phyloP scores from a whole-genome alignment of 257 asterid species.

The Capsicum baccatum region DNA sequence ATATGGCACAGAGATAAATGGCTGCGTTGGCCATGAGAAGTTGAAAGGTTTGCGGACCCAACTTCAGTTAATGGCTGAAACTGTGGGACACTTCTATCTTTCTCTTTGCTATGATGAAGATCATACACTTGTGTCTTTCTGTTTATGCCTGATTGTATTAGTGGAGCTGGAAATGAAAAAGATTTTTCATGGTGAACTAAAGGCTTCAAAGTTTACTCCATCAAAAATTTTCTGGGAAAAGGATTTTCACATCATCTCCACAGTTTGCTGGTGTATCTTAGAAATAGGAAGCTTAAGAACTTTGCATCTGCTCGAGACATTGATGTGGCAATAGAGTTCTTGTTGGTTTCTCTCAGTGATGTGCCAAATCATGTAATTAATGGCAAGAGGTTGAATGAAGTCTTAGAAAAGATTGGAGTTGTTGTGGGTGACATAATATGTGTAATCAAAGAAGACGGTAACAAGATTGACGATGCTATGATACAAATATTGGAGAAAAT shows the following conservation, averaged over 20 bases:
- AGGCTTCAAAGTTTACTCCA: not conserved
- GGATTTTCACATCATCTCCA: not conserved
- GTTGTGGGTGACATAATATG: not conserved
- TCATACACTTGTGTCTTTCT: too few relatives aligned
- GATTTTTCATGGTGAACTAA: not conserved
- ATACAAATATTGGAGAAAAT: not conserved
- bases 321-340: constrained; percentile 8
- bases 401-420: too few relatives aligned
- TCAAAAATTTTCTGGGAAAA: not conserved
- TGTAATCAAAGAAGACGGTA: not conserved
- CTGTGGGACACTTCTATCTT: too few relatives aligned
- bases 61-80: too few relatives aligned
- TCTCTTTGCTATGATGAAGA: too few relatives aligned
- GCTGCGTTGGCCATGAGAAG: too few relatives aligned
- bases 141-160: too few relatives aligned
- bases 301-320: not conserved
- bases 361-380: not conserved
- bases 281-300: not conserved
- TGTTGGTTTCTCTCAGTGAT: not conserved
- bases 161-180: too few relatives aligned
- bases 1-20: too few relatives aligned
- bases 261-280: not conserved
- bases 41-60: too few relatives aligned
- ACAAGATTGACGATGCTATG: not conserved
- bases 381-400: too few relatives aligned